These are phyloP conservation scores for Panicum miliaceum DNA, from an alignment of 176 grass and related monocot species.

Conservation along the genomic window DNA sequence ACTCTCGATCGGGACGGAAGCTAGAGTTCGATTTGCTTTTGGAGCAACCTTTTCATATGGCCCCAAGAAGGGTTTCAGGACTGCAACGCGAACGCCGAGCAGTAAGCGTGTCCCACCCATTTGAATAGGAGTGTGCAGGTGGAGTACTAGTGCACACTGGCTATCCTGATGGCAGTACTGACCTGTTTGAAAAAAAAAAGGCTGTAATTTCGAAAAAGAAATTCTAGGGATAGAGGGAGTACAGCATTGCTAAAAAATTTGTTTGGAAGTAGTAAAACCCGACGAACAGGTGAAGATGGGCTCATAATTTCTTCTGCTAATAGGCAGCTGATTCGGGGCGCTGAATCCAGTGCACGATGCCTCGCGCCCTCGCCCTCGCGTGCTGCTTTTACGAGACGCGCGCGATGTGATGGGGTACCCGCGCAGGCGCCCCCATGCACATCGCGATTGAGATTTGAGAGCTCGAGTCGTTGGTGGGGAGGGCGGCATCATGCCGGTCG, in stretches of 20 bases:
- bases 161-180: too few species aligned
- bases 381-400: neutral
- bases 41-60: neutral
- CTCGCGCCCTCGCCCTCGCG: neutral
- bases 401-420: constrained; percentile 1
- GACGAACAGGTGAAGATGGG: neutral
- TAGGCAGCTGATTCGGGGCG: constrained; percentile 3
- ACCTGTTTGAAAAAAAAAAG: too few species aligned
- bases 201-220: too few species aligned
- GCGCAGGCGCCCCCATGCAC: neutral
- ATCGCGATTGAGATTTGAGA: neutral
- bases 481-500: neutral
- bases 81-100: too few species aligned
- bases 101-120: too few species aligned
- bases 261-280: neutral
- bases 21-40: neutral
- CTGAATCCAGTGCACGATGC: constrained; percentile 12
- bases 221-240: too few species aligned
- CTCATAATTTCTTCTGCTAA: neutral
- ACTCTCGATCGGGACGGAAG: neutral
- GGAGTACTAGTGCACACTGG: too few species aligned
- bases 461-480: neutral
- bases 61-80: neutral
- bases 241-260: too few species aligned
- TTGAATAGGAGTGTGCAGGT: too few species aligned